phyloP scores from a whole-genome alignment of 371 early-diverging fungal species.

The Mycotypha africana region DNA sequence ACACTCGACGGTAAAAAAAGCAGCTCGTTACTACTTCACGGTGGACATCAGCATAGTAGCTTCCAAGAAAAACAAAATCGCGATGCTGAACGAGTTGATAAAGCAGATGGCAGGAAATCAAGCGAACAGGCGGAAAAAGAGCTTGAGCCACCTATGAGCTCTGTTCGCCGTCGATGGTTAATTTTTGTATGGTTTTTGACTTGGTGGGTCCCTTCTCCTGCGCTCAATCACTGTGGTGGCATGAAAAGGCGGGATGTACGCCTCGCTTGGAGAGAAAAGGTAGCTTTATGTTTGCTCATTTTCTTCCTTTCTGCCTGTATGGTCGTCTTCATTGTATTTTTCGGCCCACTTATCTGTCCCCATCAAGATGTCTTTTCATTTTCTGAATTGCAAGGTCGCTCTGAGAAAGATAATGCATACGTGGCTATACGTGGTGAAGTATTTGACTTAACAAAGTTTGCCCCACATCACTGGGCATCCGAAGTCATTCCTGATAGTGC shows the following conservation, averaged over 20 bases:
- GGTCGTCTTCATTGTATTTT: conserved; percentile 79
- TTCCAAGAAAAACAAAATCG: too few species aligned
- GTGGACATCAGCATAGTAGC: too few species aligned
- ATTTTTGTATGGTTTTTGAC: conserved; percentile 72
- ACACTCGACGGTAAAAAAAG: conserved; percentile 16
- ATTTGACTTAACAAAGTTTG: conserved; percentile 55
- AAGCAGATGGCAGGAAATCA: neutral
- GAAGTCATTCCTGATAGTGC: conserved; percentile 43
- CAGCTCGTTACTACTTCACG: neutral
- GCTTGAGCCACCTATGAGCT: conserved; percentile 15
- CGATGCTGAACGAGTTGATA: neutral
- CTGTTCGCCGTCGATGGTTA: conserved; percentile 66
- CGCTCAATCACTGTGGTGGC: conserved; percentile 52
- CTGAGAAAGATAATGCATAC: conserved; percentile 31
- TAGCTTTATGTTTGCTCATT: conserved; percentile 81
- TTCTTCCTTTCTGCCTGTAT: conserved; percentile 63
- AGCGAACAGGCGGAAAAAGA: too few species aligned
- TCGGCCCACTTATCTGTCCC: conserved; percentile 82
- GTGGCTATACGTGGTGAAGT: conserved; percentile 62
- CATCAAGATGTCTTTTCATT: conserved; percentile 59
- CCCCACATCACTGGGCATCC: conserved; percentile 40
- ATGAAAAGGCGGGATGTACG: conserved; percentile 72
- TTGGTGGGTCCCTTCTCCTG: conserved; percentile 73
- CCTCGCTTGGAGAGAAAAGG: conserved; percentile 91
- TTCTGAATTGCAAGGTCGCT: conserved; percentile 41